Conservation (phyloP, 2,329 filamentous ascomycete genomes). For the Remersonia thermophila region DNA sequence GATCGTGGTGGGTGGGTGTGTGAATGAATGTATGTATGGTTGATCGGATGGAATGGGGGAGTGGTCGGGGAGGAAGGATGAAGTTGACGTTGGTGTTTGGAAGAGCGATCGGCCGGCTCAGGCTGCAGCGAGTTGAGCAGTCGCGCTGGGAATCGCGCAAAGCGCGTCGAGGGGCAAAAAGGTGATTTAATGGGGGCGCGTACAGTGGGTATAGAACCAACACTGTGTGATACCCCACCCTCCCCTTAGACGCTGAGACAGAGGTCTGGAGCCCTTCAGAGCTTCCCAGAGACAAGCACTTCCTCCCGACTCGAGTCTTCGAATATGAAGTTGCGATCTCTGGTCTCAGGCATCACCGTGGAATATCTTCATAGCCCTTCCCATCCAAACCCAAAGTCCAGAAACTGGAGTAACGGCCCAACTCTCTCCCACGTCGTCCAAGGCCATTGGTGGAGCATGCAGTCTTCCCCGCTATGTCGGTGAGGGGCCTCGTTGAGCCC, state of each 20-base stretch:
- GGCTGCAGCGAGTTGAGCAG: constrained; percentile 8
- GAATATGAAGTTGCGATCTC: no score
- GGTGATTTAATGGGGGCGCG: constrained; percentile 13
- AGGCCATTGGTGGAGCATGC: constrained; percentile 6
- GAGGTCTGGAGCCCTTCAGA: no score
- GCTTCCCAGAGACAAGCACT: no score
- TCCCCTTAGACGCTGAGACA: no score
- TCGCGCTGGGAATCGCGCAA: constrained; percentile 14
- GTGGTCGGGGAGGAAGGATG: neutral
- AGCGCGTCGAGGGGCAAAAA: constrained; percentile 16
- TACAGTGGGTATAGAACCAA: constrained; percentile 5
- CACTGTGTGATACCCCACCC: no score
- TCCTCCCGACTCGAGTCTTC: no score
- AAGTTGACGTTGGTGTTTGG: neutral
- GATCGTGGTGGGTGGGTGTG: neutral
- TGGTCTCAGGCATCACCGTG: no score
- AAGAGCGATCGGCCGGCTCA: no score
- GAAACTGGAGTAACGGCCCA: no score
- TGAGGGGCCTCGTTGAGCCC: constrained; percentile 2
- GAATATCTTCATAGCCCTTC: no score
- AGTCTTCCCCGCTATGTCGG: constrained; percentile 9
- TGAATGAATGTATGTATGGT: neutral
- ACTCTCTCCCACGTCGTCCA: neutral
- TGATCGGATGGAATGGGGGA: neutral
- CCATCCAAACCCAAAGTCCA: no score